Evolutionary conservation across 148 eudicot genomes (phyloP).

Genomic region (Nepenthes gracilis): DNA sequence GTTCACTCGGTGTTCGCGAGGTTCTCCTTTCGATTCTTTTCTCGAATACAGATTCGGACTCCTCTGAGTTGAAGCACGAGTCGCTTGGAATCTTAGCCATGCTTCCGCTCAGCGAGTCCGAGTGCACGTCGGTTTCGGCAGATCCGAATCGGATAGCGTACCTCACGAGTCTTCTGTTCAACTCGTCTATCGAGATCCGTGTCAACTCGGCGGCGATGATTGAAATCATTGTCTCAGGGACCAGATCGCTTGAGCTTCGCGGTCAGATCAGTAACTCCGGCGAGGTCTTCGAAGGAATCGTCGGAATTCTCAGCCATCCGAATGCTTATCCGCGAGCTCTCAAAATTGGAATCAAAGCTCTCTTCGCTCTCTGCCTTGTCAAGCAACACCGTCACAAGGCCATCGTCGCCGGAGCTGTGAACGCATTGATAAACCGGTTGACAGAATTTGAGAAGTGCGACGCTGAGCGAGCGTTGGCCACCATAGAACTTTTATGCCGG

Average conservation of each 20-base stretch:
- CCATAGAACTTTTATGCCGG: conserved; percentile 67
- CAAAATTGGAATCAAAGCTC: conserved; percentile 55
- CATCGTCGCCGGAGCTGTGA: conserved; percentile 63
- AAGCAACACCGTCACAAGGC: conserved; percentile 76
- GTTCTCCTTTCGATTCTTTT: conserved; percentile 9
- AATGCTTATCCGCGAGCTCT: conserved; percentile 41
- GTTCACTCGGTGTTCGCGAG: conserved; percentile 18
- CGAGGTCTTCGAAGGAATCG: conserved; percentile 42
- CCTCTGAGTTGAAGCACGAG: conserved; percentile 34
- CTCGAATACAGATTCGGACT: conserved; percentile 3
- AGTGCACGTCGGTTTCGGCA: conserved; percentile 28
- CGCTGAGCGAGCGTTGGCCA: conserved; percentile 77
- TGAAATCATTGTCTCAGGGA: conserved; percentile 52
- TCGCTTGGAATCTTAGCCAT: conserved; percentile 42
- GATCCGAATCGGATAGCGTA: conserved; percentile 26
- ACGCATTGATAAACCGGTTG: conserved; percentile 39
- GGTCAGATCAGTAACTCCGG: conserved; percentile 30
- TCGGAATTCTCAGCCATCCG: conserved; percentile 36
- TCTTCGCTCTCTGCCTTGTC: conserved; percentile 63
- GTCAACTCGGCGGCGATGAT: conserved; percentile 68
- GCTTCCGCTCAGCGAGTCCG: conserved; percentile 40
- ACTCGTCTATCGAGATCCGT: conserved; percentile 42
- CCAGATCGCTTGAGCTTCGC: conserved; percentile 52
- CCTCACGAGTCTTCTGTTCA: conserved; percentile 35
- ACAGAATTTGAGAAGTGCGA: conserved; percentile 69